Base-by-base conservation (phyloP, 2,329 filamentous ascomycete species). In the Cylindrodendrum hubeiense region DNA sequence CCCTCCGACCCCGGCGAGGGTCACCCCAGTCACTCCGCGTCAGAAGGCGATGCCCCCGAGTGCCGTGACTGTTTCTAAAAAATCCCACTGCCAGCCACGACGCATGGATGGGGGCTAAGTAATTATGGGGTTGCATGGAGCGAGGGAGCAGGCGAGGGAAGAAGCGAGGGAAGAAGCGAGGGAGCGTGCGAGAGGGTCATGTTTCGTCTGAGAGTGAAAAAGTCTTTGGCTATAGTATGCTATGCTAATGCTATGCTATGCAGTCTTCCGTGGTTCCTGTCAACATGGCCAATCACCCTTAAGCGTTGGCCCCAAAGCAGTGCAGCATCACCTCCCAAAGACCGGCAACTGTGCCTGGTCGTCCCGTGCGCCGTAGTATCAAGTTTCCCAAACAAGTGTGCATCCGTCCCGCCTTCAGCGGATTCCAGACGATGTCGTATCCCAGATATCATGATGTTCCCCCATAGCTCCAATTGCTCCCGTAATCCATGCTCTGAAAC, bases 401-500 rank as follows among this genome's bases (percentile, higher is more conserved):
- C 66, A 58, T 63, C 61, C 57, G 39, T 63, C 54, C 60, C 60
- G 64, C 61, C 60, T 46, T 67, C 60, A 43, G 61, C 64, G 53
- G 58, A 52, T 67, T 53, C 54, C 56, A 56, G 65, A 67, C 61
- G 63, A 64, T 71, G 65, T 75, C 74, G 70, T 77, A 47, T 77
- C 74, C 76, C 75, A 71, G 71, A 64, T 73, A 71, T 78, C 76
- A 74, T 77, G 53, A 75, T 71, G 69, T 71, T 69, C 66, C 74
- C 71, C 70, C 63, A 67, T 71, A 57, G 66, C 67, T 69, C 71
- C 65, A 60, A 61, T 71, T 74, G 74, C 71, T 76, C 76, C 76
- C 75, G 63, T 68, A 70, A 77, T 75, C 75, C 78, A 77, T 78
- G 76, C 72, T 73, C 73, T 74, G 74, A 75, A 79, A 74, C 68